Conservation (phyloP, 805 yeast species). For the Candida verbasci region DNA sequence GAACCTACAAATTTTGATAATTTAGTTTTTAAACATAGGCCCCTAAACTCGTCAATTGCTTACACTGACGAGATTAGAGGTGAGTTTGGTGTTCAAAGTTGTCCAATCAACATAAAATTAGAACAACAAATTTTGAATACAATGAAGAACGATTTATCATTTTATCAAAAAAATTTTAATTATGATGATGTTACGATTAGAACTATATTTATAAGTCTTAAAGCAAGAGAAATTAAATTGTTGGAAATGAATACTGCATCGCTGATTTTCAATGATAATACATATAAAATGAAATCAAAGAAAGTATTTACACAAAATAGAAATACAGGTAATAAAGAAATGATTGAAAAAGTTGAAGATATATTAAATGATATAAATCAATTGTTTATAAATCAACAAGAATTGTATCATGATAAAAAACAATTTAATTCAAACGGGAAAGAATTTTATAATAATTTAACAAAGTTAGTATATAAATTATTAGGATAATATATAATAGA, state of each 20-base stretch:
- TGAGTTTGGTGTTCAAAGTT: slow-evolving; percentile 51
- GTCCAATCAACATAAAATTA: slow-evolving; percentile 47
- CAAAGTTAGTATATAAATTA: slow-evolving; percentile 12
- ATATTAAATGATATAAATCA: slow-evolving; percentile 24
- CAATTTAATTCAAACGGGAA: slow-evolving; percentile 4
- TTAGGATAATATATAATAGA: not conserved
- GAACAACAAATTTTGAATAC: slow-evolving; percentile 45
- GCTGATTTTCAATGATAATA: slow-evolving; percentile 8
- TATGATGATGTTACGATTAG: slow-evolving; percentile 27
- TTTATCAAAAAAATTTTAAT: slow-evolving; percentile 34
- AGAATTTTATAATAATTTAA: slow-evolving; percentile 16
- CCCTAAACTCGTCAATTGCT: slow-evolving; percentile 32
- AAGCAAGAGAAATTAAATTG: slow-evolving; percentile 42
- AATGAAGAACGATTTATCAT: slow-evolving; percentile 51
- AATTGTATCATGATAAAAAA: slow-evolving; percentile 9
- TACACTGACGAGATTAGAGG: slow-evolving; percentile 50
- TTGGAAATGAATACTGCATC: slow-evolving; percentile 30
- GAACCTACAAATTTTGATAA: not conserved
- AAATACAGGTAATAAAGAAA: slow-evolving; percentile 28
- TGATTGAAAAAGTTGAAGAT: slow-evolving; percentile 21
- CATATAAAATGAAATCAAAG: slow-evolving; percentile 32
- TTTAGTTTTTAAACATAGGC: slow-evolving; percentile 13
- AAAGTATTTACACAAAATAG: slow-evolving; percentile 33
- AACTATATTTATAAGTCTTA: slow-evolving; percentile 38
- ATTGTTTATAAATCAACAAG: slow-evolving; percentile 11